Evolutionary conservation across 805 yeast species (phyloP).

Genomic region (Metschnikowia henanensis): DNA sequence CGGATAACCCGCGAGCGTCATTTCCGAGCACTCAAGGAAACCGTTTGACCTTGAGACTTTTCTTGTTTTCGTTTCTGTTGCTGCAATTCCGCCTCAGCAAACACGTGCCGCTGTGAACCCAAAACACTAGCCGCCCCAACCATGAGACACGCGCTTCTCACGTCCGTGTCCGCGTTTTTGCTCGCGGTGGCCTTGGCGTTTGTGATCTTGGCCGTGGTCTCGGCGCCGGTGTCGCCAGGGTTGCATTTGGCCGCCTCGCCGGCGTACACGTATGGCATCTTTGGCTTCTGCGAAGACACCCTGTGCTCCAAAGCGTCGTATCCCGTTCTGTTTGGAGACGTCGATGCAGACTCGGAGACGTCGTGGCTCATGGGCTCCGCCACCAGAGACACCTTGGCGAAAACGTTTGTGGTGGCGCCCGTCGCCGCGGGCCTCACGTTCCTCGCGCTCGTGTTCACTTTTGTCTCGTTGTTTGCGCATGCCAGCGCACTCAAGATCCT

Average conservation of each 20-base stretch:
- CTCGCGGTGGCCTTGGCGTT: constrained; percentile 59
- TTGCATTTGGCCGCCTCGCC: constrained; percentile 51
- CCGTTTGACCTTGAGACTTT: no score
- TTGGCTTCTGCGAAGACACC: constrained; percentile 56
- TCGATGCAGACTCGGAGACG: constrained; percentile 25
- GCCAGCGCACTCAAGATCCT: constrained; percentile 29
- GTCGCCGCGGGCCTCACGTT: constrained; percentile 66
- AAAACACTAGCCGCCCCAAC: not conserved
- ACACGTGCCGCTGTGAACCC: not conserved
- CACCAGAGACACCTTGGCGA: constrained; percentile 53
- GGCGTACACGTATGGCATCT: constrained; percentile 54
- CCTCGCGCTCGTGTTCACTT: constrained; percentile 25
- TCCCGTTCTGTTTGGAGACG: constrained; percentile 41
- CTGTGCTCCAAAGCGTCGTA: constrained; percentile 47
- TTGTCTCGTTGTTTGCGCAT: constrained; percentile 26
- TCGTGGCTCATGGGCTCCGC: constrained; percentile 47
- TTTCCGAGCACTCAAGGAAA: no score
- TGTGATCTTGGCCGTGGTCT: constrained; percentile 57
- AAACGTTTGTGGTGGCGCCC: constrained; percentile 60
- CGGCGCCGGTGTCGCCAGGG: constrained; percentile 55
- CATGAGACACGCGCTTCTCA: constrained; percentile 25
- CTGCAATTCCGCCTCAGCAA: not conserved
- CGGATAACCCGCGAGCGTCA: no score
- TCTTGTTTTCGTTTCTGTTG: no score
- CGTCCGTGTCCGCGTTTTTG: constrained; percentile 41